Base-by-base conservation (phyloP, 2,329 filamentous ascomycete species). In the Fusarium anguioides region DNA sequence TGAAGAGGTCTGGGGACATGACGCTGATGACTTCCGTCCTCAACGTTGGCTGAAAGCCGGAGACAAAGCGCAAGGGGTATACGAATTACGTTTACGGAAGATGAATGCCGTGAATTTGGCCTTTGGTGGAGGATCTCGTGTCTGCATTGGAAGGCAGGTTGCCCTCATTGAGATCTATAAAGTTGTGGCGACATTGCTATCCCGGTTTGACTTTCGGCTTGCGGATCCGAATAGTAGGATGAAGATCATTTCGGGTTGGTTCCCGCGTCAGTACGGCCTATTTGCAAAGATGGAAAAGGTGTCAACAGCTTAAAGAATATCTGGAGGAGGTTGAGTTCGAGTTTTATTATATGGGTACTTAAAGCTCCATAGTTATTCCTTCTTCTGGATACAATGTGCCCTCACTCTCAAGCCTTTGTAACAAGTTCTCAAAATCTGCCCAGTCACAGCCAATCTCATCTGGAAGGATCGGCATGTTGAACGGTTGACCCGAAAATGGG, bases 21-120 rank as follows among this genome's bases (percentile, higher is more conserved):
- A 86, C 56, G 77, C 80, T 0, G 77, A 84, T 20, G 58, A 65
- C 0, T 86, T 81, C 64, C 74, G 75, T 2, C 83, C 84, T 0
- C 83, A 84, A 45, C 75, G 84, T 5, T 87, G 83, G 83, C 70
- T 86, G 6, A 72, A 53, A 18, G n/a, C 20, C 0, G 21, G 56
- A 2, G 41, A 29, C 2, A 60, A 68, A 20, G 52, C 7, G 7
- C 45, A 53, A 18, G 9, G 71, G 6, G 72, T 57, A 2, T 82
- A 73, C 42, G 48, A 76, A 56, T 57, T 58, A 44, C 75, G 82
- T 4, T 60, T 78, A 24, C 63, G 71, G 7, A 57, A 62, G 12
- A 80, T 79, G 74, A 80, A 79, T 31, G 69, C 71, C 18, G 64
- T 75, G 0, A 80, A 77, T 39, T 58, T 79, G 4, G 67, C 72